Evolutionary conservation across 2,329 filamentous ascomycete species (phyloP).

Genomic region (Verticillium dahliae): DNA sequence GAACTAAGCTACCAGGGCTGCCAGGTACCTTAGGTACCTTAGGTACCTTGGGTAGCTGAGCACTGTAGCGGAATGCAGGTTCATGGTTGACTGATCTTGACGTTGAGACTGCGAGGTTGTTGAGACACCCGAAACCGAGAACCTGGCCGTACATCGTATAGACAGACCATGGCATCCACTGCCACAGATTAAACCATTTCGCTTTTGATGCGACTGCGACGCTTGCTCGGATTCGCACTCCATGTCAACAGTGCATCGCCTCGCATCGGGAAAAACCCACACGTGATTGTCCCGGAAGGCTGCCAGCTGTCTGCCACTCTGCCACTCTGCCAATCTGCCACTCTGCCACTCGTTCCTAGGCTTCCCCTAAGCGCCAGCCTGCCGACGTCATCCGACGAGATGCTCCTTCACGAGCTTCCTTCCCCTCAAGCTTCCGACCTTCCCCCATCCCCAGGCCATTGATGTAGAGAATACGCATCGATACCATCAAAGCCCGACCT

Average conservation of each 20-base stretch:
- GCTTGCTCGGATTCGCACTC: not conserved
- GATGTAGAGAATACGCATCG: not conserved
- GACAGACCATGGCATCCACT: not conserved
- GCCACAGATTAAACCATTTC: not conserved
- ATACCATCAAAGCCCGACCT: not conserved
- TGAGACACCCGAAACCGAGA: no score
- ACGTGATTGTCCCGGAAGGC: not conserved
- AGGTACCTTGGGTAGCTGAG: no score
- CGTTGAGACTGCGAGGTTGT: no score
- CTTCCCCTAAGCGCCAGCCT: not conserved
- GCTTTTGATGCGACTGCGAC: not conserved
- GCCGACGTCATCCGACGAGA: not conserved
- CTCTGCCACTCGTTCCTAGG: not conserved
- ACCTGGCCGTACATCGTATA: not conserved
- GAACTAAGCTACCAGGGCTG: no score
- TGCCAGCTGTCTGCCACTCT: not conserved
- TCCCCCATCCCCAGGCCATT: not conserved
- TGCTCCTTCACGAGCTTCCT: not conserved
- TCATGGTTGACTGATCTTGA: no score
- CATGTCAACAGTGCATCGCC: no score
- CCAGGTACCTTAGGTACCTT: no score
- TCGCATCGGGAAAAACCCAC: not conserved
- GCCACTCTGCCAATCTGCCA: not conserved
- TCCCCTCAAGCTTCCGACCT: not conserved
- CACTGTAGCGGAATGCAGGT: no score